These are phyloP conservation scores for Furculomyces boomerangus DNA, from an alignment of 371 early-diverging fungal genomes.

Conservation along the genomic window DNA sequence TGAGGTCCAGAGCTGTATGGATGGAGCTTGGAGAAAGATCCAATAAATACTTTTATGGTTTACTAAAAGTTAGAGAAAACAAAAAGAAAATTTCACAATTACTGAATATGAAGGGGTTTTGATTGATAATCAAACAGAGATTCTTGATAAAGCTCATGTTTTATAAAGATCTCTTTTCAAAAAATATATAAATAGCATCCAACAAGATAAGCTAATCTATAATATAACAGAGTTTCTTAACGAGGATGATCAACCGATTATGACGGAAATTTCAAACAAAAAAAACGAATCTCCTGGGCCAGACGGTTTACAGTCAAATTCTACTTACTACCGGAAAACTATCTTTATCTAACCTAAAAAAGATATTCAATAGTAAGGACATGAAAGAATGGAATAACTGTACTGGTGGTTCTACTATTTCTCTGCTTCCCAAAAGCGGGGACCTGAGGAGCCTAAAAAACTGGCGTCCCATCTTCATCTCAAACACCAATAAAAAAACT, in stretches of 20 bases:
- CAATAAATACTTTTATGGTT: background rate
- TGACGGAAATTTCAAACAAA: too few species aligned
- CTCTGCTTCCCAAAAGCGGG: slow-evolving; percentile 5
- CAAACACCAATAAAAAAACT: slow-evolving; percentile 5
- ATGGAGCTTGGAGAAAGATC: background rate
- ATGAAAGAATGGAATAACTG: background rate
- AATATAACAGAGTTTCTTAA: too few species aligned
- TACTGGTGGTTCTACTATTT: background rate
- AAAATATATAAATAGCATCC: too few species aligned
- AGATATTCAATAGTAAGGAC: background rate
- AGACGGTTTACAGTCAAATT: slow-evolving; percentile 1
- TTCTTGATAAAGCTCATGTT: too few species aligned
- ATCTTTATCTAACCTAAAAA: background rate
- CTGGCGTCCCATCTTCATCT: slow-evolving; percentile 6
- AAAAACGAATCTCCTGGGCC: slow-evolving; percentile 6
- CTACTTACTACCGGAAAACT: background rate
- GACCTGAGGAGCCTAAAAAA: slow-evolving; percentile 3
- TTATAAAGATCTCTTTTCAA: too few species aligned
- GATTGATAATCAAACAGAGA: too few species aligned
- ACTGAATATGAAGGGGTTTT: too few species aligned
- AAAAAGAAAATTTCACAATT: background rate
- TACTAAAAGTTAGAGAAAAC: background rate
- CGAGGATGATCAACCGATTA: too few species aligned
- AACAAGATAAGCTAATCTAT: too few species aligned
- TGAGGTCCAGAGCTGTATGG: background rate